Percentiles rank a stretch among this genome's conserved stretches.
Conservation (phyloP, 108 stramenopile genomes). For the Parietichytrium sp. region DNA sequence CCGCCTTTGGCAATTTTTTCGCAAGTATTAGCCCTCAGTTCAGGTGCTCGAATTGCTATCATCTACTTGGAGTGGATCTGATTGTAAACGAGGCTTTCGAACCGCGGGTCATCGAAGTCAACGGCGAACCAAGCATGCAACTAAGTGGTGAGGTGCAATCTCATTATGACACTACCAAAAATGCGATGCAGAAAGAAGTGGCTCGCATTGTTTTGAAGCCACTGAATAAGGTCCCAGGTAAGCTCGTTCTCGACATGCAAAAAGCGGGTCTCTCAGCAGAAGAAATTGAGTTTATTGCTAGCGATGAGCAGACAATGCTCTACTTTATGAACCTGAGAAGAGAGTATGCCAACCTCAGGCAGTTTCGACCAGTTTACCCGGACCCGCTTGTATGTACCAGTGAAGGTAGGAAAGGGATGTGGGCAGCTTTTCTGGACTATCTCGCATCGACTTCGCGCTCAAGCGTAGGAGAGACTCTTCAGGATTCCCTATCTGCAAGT, state of each 20-base stretch:
- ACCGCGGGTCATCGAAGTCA: slow-evolving; percentile 33
- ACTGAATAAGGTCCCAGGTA: too few species aligned
- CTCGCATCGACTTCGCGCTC: too few species aligned
- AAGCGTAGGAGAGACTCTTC: too few species aligned
- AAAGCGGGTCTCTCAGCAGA: background rate
- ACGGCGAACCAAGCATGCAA: slow-evolving; percentile 32
- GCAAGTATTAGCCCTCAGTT: background rate
- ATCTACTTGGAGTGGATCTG: slow-evolving; percentile 17
- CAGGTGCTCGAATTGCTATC: slow-evolving; percentile 19
- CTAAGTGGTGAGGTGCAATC: background rate
- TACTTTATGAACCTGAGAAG: slow-evolving; percentile 6
- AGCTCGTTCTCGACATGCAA: background rate
- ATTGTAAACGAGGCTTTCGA: background rate
- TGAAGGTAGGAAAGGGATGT: background rate
- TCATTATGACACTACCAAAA: slow-evolving; percentile 36
- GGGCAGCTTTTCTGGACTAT: background rate
- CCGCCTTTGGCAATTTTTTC: background rate
- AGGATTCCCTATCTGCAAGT: too few species aligned
- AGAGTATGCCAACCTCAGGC: background rate
- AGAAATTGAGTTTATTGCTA: background rate
- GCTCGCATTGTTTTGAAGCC: slow-evolving; percentile 12
- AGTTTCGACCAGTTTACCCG: slow-evolving; percentile 9
- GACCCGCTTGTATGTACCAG: background rate
- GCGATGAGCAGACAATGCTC: background rate
- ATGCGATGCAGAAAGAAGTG: slow-evolving; percentile 15